These are phyloP conservation scores for Eucommia ulmoides DNA, from an alignment of 257 asterid genomes.

Conservation along the genomic window DNA sequence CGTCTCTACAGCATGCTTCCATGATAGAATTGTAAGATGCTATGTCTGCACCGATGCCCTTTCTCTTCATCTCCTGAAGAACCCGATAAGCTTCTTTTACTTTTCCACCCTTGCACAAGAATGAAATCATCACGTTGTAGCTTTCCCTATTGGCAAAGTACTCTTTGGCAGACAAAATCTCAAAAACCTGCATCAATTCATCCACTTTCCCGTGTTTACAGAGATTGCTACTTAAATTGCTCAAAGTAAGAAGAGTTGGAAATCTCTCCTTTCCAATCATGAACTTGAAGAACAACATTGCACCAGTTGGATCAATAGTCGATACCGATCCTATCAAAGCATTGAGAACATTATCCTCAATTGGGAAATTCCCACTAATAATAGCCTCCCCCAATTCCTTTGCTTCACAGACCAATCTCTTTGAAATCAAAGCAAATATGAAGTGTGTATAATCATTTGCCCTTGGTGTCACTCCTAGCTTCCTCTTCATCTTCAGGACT, in stretches of 20 bases:
- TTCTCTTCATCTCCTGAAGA: constrained; percentile 76
- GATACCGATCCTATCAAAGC: constrained; percentile 71
- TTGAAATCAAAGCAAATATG: constrained; percentile 48
- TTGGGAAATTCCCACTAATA: constrained; percentile 60
- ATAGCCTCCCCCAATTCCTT: constrained; percentile 66
- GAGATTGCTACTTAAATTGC: constrained; percentile 51
- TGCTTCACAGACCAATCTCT: constrained; percentile 47
- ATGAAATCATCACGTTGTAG: constrained; percentile 56
- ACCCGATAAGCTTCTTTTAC: constrained; percentile 58
- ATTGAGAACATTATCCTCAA: constrained; percentile 66
- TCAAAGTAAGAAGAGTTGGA: constrained; percentile 51
- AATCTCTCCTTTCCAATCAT: constrained; percentile 44
- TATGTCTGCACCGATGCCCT: constrained; percentile 47
- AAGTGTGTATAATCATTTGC: constrained; percentile 40
- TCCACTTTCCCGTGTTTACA: constrained; percentile 45
- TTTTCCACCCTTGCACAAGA: constrained; percentile 57
- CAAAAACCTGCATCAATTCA: constrained; percentile 47
- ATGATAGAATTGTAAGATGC: constrained; percentile 62
- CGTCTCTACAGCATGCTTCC: constrained; percentile 77
- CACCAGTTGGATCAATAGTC: constrained; percentile 32
- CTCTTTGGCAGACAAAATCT: constrained; percentile 33
- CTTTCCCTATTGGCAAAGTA: constrained; percentile 40
- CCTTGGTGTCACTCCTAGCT: constrained; percentile 86
- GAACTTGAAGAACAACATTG: constrained; percentile 53
- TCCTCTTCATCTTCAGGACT: constrained; percentile 75